Evolutionary conservation across 805 yeast genomes (phyloP), one percentile per base, ranked within the genome.

Genomic region (Hanseniaspora lachancei): DNA sequence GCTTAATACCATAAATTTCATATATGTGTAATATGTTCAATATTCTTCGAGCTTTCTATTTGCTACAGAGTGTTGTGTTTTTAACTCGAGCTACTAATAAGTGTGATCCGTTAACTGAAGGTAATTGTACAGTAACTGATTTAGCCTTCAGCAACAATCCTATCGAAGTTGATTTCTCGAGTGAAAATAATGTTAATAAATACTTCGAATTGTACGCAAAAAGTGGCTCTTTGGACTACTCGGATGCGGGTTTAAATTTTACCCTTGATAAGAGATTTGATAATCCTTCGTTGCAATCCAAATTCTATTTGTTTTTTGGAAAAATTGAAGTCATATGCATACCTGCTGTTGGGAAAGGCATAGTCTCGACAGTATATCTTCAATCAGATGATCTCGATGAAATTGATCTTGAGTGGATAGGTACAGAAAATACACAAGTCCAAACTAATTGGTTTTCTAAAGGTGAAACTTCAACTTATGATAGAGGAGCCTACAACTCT

Each of bases 271-370:
- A 81, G 60, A 73, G 82, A 61, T 81, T 73, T 58, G 93, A 87
- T 65, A 84, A 86, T 64, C 96, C 96, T 3, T 77, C 89, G 6
- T 69, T 88, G 55, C 76, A 74, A 61, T 86, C 95, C 5, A 77
- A 82, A 59, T 87, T 84, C 67, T 87, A 87, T 70, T 78, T 89
- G 62, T 86, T 89, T 93, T 89, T 82, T 68, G 97, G 97, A 57
- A 80, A 80, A 60, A 78, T 88, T 34, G 95, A 86, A 66, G 88
- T 80, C 6, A 74, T 73, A 1, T 66, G 85, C 58, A 76, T 82
- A 66, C 85, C 89, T 18, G 89, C 95, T 4, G 71, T 77, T 16
- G 96, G 96, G 27, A 69, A 68, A 20, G 96, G 96, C 59, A 75
- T 89, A 42, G 79, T 88, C 15, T 84, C 96, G 0, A 82, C 93